phyloP scores from a whole-genome alignment of 2,329 filamentous ascomycete genomes.

The Trichophyton simii region DNA sequence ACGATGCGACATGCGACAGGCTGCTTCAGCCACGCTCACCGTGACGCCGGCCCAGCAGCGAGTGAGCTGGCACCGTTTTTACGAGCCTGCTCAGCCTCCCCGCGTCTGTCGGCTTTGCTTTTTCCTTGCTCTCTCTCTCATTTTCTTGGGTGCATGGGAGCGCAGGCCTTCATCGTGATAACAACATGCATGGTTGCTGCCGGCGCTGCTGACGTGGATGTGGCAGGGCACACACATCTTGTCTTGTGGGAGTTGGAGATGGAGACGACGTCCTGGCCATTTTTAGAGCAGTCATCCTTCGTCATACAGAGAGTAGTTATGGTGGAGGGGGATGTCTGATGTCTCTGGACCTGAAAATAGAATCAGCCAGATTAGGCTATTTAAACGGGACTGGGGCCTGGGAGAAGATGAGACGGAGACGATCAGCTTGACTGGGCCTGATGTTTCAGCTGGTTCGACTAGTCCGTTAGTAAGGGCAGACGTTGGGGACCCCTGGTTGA shows the following conservation, averaged over 20 bases:
- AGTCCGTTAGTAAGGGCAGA: background rate
- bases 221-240: background rate
- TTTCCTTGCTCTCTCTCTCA: background rate
- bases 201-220: background rate
- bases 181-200: background rate
- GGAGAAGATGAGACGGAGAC: background rate
- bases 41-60: background rate
- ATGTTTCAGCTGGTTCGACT: background rate
- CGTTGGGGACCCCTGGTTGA: background rate
- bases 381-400: background rate
- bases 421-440: background rate
- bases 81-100: background rate
- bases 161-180: background rate
- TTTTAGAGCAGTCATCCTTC: too few relatives aligned
- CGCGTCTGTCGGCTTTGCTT: background rate
- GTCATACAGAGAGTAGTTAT: too few relatives aligned
- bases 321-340: background rate
- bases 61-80: background rate
- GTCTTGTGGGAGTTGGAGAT: too few relatives aligned
- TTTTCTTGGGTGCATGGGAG: background rate
- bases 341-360: background rate
- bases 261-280: too few relatives aligned
- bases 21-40: background rate
- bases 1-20: background rate
- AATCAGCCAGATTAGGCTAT: background rate